phyloP scores from a whole-genome alignment of 1,139 yeast genomes.

The Lodderomyces margitis region DNA sequence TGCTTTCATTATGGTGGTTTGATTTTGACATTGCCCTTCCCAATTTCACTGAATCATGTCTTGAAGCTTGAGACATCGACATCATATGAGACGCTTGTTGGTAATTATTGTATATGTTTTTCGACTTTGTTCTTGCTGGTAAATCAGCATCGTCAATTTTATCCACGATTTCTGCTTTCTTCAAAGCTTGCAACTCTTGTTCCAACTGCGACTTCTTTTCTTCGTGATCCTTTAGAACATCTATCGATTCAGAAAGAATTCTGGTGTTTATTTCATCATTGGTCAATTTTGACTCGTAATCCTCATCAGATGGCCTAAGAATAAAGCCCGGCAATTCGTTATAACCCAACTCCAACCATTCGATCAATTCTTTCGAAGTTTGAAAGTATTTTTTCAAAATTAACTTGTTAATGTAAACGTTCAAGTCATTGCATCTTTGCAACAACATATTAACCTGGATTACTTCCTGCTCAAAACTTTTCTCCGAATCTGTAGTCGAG shows the following conservation, averaged over 20 bases:
- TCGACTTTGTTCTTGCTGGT: slow-evolving; percentile 19
- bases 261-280: slow-evolving; percentile 26
- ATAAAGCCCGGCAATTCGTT: slow-evolving; percentile 24
- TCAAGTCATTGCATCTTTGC: slow-evolving; percentile 38
- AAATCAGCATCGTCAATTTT: slow-evolving; percentile 9
- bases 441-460: slow-evolving; percentile 17
- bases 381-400: slow-evolving; percentile 28
- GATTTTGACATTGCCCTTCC: slow-evolving; percentile 3
- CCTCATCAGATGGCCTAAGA: slow-evolving; percentile 7
- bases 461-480: slow-evolving; percentile 8
- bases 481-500: slow-evolving; percentile 7
- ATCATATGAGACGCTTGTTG: slow-evolving; percentile 17
- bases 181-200: slow-evolving; percentile 15
- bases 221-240: slow-evolving; percentile 19
- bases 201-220: slow-evolving; percentile 10
- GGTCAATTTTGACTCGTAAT: slow-evolving; percentile 5
- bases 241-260: slow-evolving; percentile 26
- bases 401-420: slow-evolving; percentile 35
- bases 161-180: slow-evolving; percentile 5
- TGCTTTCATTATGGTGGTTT: neutral
- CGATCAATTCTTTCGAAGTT: slow-evolving; percentile 24
- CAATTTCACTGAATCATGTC: slow-evolving; percentile 2
- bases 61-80: slow-evolving; percentile 2
- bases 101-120: slow-evolving; percentile 21
- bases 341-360: slow-evolving; percentile 32